phyloP scores from a whole-genome alignment of 371 early-diverging fungal genomes.

The Lichtheimia ramosa region DNA sequence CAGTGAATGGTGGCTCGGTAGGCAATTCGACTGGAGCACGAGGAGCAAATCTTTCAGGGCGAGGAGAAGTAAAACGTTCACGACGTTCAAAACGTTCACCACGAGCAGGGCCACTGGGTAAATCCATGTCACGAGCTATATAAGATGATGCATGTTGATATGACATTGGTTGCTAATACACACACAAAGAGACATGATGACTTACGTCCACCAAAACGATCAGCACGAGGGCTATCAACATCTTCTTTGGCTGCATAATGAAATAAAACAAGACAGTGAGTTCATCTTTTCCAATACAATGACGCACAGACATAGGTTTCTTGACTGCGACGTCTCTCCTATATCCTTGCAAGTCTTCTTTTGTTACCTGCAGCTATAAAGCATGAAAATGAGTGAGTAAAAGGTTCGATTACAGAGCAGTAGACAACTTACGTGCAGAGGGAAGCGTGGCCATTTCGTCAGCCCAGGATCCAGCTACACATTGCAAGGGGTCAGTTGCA shows the following conservation, averaged over 20 bases:
- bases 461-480: conserved; percentile 76
- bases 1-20: conserved; percentile 84
- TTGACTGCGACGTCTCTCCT: not conserved
- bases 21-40: conserved; percentile 74
- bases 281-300: no score
- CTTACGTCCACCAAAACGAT: conserved; percentile 13
- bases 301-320: no score
- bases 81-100: conserved; percentile 28
- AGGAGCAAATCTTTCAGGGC: conserved; percentile 34
- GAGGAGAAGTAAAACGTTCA: conserved; percentile 39
- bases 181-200: not conserved
- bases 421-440: conserved; percentile 75
- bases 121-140: conserved; percentile 17
- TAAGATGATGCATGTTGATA: not conserved
- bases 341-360: not conserved
- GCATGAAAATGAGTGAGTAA: not conserved
- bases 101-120: conserved; percentile 21
- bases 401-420: not conserved
- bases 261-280: conserved; percentile 4
- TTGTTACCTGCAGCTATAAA: conserved; percentile 41
- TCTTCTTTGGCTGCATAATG: conserved; percentile 19
- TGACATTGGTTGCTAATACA: not conserved
- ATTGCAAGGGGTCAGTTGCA: conserved; percentile 20
- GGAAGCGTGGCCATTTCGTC: conserved; percentile 90
- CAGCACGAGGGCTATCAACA: conserved; percentile 16